phyloP scores from a whole-genome alignment of 225 moss, liverwort and hornwort genomes.

The Anthoceros angustus region DNA sequence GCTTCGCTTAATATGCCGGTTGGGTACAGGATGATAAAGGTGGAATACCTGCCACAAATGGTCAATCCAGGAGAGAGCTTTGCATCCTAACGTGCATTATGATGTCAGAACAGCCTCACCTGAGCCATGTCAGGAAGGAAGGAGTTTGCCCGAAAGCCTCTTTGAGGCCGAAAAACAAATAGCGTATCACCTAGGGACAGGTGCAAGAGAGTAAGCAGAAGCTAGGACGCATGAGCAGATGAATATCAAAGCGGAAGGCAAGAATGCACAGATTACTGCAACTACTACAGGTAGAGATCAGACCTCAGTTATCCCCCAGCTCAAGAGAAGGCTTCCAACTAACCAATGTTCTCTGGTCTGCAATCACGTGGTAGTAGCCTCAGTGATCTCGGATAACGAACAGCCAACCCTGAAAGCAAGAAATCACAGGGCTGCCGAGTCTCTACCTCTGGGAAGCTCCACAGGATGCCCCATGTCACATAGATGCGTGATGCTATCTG shows the following conservation, averaged over 20 bases:
- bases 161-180: constrained; percentile 73
- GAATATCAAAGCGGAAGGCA: background rate
- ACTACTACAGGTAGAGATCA: background rate
- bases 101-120: constrained; percentile 19
- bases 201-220: background rate
- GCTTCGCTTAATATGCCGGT: constrained; percentile 81
- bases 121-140: constrained; percentile 51
- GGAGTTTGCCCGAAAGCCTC: constrained; percentile 68
- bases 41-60: constrained; percentile 47
- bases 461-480: constrained; percentile 72
- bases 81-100: background rate
- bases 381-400: background rate
- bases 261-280: background rate
- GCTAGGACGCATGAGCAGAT: background rate
- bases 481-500: constrained; percentile 77
- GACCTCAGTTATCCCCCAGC: constrained; percentile 86
- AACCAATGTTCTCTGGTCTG: constrained; percentile 82
- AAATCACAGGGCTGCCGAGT: background rate
- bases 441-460: constrained; percentile 65
- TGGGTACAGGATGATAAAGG: constrained; percentile 68
- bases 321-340: constrained; percentile 74
- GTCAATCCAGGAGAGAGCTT: background rate
- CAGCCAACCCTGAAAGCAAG: background rate
- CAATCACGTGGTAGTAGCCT: constrained; percentile 1
- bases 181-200: constrained; percentile 56